Base-by-base conservation (phyloP, 257 asterid genomes). In the Catharanthus roseus region DNA sequence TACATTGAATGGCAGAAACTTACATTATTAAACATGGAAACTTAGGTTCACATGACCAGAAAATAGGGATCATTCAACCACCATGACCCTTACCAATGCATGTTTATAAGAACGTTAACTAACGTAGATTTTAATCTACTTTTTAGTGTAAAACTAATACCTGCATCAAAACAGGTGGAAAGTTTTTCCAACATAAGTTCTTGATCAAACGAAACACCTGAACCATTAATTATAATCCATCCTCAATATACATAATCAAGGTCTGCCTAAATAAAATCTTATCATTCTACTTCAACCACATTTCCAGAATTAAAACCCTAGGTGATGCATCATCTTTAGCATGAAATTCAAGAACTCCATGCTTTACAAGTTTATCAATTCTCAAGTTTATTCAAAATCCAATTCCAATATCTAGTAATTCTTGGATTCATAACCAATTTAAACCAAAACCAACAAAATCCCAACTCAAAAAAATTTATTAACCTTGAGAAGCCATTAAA, bases 301-400 rank as follows among this genome's bases (percentile, higher is more conserved):
- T 56, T 26, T 56, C 63, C 63, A 28, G 36, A 11, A 36, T 26
- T 28, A 28, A 57, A 57, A 57, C 64, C 64, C 64, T 57, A 57
- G 16, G 19, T 11, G 0, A 57, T 1, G 1, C 28, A 26, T 57
- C 64, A 57, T 1, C 19, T 28, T 12, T 57, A 57, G 29, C 38
- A 11, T 26, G 9, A 57, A n/a, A 57, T 28, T 57, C 64, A 57
- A 57, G 2, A 12, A 11, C 36, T 28, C 19, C 38, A 28, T 12
- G n/a, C 38, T 57, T 12, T 28, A 39, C 26, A 9, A 57, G 29
- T 39, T n/a, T n/a, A n/a, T n/a, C n/a, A n/a, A n/a, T n/a, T n/a
- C n/a, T n/a, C n/a, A n/a, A n/a, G n/a, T n/a, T n/a, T n/a, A n/a
- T n/a, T n/a, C n/a, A n/a, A n/a, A n/a, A n/a, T n/a, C n/a, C n/a